Percentiles rank a stretch among this genome's conserved stretches.
Evolutionary conservation across 805 yeast species (phyloP).

Genomic region (Metschnikowia drakensbergensis): DNA sequence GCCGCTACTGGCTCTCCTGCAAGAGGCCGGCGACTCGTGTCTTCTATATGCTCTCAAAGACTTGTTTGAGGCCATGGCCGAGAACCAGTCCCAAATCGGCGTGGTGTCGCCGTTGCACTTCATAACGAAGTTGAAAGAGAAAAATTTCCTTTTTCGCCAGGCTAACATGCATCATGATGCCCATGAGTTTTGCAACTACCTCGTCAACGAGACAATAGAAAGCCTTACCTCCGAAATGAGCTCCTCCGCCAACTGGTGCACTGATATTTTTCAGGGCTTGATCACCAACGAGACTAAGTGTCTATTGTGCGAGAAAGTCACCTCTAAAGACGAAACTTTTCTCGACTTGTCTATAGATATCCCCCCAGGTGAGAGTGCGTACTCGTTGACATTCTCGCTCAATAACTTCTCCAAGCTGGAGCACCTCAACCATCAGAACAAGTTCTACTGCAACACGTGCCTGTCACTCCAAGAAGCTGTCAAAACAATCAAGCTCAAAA

Average conservation of each 20-base stretch:
- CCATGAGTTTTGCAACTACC: constrained; percentile 88
- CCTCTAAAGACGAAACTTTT: constrained; percentile 80
- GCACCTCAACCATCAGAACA: constrained; percentile 79
- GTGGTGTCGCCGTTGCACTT: constrained; percentile 79
- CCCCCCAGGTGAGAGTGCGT: constrained; percentile 52
- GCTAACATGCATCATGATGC: constrained; percentile 96
- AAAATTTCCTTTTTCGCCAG: constrained; percentile 80
- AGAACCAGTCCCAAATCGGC: constrained; percentile 65
- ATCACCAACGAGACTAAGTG: constrained; percentile 87
- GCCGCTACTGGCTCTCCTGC: constrained; percentile 42
- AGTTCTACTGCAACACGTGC: constrained; percentile 89
- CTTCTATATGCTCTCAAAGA: constrained; percentile 69
- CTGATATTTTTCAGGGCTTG: constrained; percentile 75
- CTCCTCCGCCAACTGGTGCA: constrained; percentile 47
- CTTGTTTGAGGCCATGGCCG: constrained; percentile 77
- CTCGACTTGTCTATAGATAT: constrained; percentile 84
- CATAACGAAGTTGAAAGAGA: constrained; percentile 70
- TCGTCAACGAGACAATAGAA: constrained; percentile 66
- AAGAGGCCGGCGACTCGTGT: constrained; percentile 27
- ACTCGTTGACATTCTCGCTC: constrained; percentile 71
- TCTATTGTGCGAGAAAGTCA: constrained; percentile 77
- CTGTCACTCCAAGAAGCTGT: constrained; percentile 91
- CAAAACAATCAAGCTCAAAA: constrained; percentile 75
- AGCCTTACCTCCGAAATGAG: constrained; percentile 45
- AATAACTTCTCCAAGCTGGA: constrained; percentile 83